Evolutionary conservation across 495 filamentous ascomycete species (phyloP).

Genomic region (Penicillium robsamsonii): DNA sequence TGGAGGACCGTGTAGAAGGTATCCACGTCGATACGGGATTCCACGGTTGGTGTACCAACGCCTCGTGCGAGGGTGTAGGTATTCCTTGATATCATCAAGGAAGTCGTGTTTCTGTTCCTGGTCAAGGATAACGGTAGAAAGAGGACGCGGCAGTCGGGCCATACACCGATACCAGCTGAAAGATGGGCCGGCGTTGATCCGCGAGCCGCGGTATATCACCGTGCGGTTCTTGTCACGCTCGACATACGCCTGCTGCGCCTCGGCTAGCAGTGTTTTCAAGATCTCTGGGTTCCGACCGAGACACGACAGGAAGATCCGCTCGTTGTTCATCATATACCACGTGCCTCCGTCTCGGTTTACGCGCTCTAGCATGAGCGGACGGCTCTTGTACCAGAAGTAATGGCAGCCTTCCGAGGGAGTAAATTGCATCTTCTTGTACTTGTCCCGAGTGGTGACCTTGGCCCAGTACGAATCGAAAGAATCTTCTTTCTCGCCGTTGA

Average conservation of each 20-base stretch:
- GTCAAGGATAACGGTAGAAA: constrained; percentile 83
- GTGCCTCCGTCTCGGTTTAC: constrained; percentile 29
- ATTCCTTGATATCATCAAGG: constrained; percentile 82
- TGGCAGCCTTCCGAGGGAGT: constrained; percentile 64
- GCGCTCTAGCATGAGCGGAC: constrained; percentile 56
- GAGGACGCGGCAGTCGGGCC: constrained; percentile 67
- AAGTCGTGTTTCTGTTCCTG: constrained; percentile 67
- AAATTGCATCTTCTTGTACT: constrained; percentile 60
- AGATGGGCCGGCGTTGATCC: constrained; percentile 26
- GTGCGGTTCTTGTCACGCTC: constrained; percentile 61
- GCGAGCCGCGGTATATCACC: constrained; percentile 60
- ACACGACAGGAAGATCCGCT: constrained; percentile 62
- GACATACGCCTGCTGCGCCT: constrained; percentile 58
- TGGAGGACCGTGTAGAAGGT: constrained; percentile 48
- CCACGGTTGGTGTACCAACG: constrained; percentile 77
- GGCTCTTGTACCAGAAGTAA: constrained; percentile 62
- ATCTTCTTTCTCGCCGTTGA: background rate
- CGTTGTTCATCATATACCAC: constrained; percentile 41
- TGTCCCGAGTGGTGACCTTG: constrained; percentile 43
- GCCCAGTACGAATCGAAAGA: constrained; percentile 49
- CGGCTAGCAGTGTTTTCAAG: constrained; percentile 63
- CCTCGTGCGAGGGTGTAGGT: constrained; percentile 68
- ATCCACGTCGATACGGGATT: constrained; percentile 50
- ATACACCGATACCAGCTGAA: constrained; percentile 64
- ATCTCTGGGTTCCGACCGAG: constrained; percentile 64